A percentile compares a stretch with the other conserved stretches of the same genome.
Conservation (phyloP, 2,329 filamentous ascomycete species). For the Ceratocystis colombiana region DNA sequence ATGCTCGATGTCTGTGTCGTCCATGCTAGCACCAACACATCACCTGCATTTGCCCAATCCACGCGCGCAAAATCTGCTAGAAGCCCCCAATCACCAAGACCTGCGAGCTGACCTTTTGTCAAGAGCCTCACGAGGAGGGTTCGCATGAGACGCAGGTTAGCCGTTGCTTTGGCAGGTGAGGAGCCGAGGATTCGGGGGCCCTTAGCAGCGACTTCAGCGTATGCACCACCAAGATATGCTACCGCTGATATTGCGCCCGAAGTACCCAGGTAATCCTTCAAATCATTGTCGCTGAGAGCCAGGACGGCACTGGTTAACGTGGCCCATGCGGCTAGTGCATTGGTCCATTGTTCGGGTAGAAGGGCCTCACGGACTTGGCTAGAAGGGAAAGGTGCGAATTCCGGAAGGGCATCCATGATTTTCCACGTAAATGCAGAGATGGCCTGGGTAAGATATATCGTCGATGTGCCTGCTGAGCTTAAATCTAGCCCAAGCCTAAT, state of each 20-base stretch:
- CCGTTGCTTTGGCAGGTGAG: constrained; percentile 31
- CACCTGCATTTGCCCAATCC: constrained; percentile 44
- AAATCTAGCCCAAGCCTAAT: neutral
- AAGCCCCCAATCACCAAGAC: constrained; percentile 55
- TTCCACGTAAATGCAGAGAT: neutral
- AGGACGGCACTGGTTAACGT: constrained; percentile 57
- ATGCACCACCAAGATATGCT: constrained; percentile 58
- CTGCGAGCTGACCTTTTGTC: constrained; percentile 32
- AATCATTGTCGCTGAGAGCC: constrained; percentile 45
- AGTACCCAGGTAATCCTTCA: constrained; percentile 33
- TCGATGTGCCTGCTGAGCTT: neutral
- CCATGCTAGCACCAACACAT: constrained; percentile 43
- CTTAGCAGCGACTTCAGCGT: constrained; percentile 43
- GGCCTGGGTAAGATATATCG: neutral
- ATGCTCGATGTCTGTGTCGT: constrained; percentile 40
- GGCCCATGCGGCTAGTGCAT: constrained; percentile 67
- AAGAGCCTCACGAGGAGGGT: constrained; percentile 52
- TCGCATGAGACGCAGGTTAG: constrained; percentile 55
- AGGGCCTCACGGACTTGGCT: constrained; percentile 56
- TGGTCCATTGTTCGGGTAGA: constrained; percentile 61
- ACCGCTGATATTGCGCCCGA: constrained; percentile 32
- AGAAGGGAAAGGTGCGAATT: constrained; percentile 68
- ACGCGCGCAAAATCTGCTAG: constrained; percentile 62
- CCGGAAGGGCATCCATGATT: constrained; percentile 47
- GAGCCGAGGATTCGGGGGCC: constrained; percentile 33